phyloP scores from a whole-genome alignment of 2,329 filamentous ascomycete species.

The Fusarium sp. region DNA sequence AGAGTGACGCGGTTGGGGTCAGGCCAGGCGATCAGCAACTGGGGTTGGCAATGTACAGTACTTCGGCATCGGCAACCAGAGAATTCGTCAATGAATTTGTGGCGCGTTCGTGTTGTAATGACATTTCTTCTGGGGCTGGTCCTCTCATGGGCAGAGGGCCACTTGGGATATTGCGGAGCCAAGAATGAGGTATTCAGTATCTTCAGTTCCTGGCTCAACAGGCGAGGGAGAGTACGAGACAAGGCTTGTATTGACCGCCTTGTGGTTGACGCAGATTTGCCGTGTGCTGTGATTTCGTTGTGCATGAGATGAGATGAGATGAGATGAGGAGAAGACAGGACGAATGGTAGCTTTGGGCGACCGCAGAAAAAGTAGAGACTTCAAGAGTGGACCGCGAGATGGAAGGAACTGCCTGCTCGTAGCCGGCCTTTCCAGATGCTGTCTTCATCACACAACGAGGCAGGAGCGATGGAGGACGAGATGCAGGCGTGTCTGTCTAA shows the following conservation, averaged over 20 bases:
- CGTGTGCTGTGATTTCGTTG: conserved; percentile 15
- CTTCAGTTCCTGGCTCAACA: neutral
- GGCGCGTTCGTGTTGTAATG: conserved; percentile 11
- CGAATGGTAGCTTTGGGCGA: too few relatives aligned
- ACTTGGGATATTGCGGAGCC: neutral
- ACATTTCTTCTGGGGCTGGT: neutral
- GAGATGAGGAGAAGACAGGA: conserved; percentile 8
- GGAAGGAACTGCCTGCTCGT: conserved; percentile 26
- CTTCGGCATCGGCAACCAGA: conserved; percentile 6
- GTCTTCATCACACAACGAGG: neutral
- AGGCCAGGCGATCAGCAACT: conserved; percentile 33
- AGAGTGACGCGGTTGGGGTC: conserved; percentile 36
- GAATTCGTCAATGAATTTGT: conserved; percentile 9
- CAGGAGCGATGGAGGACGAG: neutral
- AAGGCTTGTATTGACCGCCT: neutral
- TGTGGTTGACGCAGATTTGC: conserved; percentile 1
- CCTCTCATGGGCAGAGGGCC: neutral
- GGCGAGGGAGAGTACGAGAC: neutral
- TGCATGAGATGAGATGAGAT: conserved; percentile 14
- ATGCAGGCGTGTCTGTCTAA: too few relatives aligned
- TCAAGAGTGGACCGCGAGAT: conserved; percentile 16
- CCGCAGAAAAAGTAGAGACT: neutral
- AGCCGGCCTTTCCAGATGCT: conserved; percentile 6
- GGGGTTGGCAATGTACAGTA: conserved; percentile 26
- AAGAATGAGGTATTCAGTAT: conserved; percentile 10